These are phyloP conservation scores for Ophiocordyceps camponoti-saundersi DNA, from an alignment of 2,329 filamentous ascomycete genomes.

Conservation along the genomic window DNA sequence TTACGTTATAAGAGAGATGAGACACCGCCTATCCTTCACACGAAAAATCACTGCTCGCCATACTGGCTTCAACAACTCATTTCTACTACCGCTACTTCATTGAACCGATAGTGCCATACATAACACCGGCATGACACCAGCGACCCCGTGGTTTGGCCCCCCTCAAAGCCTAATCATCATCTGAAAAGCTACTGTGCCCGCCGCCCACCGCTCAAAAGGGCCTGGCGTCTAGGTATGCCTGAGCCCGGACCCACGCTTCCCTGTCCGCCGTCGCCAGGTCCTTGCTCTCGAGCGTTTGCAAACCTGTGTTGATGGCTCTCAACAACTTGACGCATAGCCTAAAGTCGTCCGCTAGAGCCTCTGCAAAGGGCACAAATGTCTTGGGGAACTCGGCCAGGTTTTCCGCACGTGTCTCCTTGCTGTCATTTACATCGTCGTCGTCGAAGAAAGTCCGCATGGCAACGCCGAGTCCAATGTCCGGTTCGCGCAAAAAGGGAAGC, in stretches of 20 bases:
- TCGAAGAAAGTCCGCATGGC: constrained; percentile 68
- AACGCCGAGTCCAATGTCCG: constrained; percentile 61
- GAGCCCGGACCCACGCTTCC: constrained; percentile 36
- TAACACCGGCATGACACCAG: no score
- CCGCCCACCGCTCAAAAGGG: constrained; percentile 15
- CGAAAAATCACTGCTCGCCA: no score
- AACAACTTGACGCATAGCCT: constrained; percentile 40
- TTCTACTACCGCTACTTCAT: no score
- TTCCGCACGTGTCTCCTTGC: constrained; percentile 24
- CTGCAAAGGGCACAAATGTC: constrained; percentile 40
- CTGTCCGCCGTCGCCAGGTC: constrained; percentile 29
- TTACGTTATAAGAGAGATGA: no score
- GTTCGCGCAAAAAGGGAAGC: constrained; percentile 51
- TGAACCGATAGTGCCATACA: no score
- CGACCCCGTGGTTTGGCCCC: no score
- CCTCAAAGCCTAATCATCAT: no score
- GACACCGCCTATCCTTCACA: no score
- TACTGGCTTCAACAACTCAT: no score
- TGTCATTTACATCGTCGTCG: constrained; percentile 45
- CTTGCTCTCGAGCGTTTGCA: constrained; percentile 33
- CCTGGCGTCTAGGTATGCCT: constrained; percentile 30
- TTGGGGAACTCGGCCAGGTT: constrained; percentile 33
- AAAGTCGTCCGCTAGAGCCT: constrained; percentile 42
- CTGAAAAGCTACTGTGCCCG: no score
- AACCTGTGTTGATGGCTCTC: constrained; percentile 35